Evolutionary conservation across 441 rosid genomes (phyloP).

Genomic region (Syzygium malaccense): DNA sequence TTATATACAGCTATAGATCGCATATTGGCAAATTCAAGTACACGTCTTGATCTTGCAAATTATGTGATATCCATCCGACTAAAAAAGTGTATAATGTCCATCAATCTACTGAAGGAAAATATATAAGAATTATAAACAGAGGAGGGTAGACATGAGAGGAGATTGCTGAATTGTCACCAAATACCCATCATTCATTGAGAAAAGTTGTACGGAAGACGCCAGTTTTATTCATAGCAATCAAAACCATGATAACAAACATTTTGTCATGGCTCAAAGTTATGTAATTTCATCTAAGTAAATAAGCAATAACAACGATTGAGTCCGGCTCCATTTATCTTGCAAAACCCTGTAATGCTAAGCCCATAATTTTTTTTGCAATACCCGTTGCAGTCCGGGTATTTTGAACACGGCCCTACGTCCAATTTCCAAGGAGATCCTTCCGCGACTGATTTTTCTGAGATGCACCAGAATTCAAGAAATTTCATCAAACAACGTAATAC

Average conservation of each 20-base stretch:
- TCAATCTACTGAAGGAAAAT: not conserved
- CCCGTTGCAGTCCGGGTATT: not conserved
- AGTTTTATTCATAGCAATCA: not conserved
- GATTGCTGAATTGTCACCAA: not conserved
- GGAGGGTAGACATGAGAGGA: not conserved
- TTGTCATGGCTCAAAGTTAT: not conserved
- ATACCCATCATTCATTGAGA: not conserved
- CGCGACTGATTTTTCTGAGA: not conserved
- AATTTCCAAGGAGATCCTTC: too few species aligned
- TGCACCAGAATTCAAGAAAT: not conserved
- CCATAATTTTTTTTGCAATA: too few species aligned
- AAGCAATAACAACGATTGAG: not conserved
- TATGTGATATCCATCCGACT: not conserved
- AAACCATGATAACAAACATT: not conserved
- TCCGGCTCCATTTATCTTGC: not conserved
- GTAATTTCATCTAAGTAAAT: not conserved
- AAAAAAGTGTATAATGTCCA: too few species aligned
- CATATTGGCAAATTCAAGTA: not conserved
- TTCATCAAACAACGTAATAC: not conserved
- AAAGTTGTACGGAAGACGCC: not conserved
- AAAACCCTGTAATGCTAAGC: not conserved
- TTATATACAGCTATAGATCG: not conserved
- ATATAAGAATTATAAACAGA: not conserved
- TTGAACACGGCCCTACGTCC: not conserved
- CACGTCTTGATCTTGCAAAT: not conserved